Conservation (phyloP, 768 basidiomycete species). For the Termitomyces bulborhizus region DNA sequence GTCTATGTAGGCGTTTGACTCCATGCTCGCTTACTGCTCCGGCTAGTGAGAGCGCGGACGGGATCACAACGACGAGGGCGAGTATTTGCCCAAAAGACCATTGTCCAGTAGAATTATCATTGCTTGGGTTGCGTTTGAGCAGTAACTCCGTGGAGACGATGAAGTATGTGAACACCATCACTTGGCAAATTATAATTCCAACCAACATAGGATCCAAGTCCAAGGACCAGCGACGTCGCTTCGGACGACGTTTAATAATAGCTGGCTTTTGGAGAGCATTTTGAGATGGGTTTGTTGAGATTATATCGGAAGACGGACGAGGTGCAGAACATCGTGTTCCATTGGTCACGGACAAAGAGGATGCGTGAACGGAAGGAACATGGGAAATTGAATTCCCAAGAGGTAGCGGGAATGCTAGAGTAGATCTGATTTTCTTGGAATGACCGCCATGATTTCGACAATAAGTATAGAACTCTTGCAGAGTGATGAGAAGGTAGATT, state of each 20-base stretch:
- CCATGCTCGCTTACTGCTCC: conserved; percentile 27
- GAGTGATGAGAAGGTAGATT: conserved; percentile 25
- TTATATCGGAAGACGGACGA: not conserved
- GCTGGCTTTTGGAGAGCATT: not conserved
- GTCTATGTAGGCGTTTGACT: conserved; percentile 22
- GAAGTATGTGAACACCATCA: conserved; percentile 33
- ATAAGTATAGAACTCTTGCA: conserved; percentile 28
- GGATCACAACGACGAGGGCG: conserved; percentile 34
- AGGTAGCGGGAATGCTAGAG: not conserved
- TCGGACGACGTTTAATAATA: conserved; percentile 19
- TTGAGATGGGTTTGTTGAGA: not conserved
- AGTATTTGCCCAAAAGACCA: conserved; percentile 40
- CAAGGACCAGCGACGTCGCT: conserved; percentile 26
- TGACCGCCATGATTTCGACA: conserved; percentile 12
- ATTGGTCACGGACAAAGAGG: not conserved
- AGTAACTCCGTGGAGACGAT: conserved; percentile 33
- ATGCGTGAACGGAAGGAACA: not conserved
- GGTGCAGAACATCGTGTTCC: not conserved
- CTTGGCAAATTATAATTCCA: conserved; percentile 30
- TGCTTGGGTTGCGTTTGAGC: conserved; percentile 23
- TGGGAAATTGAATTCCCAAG: not conserved
- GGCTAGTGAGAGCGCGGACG: conserved; percentile 27
- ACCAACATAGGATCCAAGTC: conserved; percentile 35
- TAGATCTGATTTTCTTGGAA: not conserved
- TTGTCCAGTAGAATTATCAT: conserved; percentile 15